Base-by-base conservation (phyloP, 805 yeast species). In the Yamadazyma scolyti region DNA sequence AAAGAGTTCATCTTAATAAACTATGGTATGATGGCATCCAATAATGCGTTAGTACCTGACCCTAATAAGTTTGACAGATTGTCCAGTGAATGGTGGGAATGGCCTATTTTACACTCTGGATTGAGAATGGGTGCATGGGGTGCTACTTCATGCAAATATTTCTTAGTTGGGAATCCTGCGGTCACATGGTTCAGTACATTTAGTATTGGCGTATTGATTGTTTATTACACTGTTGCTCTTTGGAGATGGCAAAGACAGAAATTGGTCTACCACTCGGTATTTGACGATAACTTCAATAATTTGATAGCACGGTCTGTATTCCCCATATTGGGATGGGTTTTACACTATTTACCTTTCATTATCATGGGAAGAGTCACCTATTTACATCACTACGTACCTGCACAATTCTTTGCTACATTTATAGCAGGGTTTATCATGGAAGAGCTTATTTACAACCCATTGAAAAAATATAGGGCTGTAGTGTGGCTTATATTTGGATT, bases 1-100 rank as follows among this genome's bases (percentile, higher is more conserved):
- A 79, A 81, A 37, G 93, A 84, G 57, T 84, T 84, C 42, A 55
- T 83, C 22, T 76, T 81, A 47, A 65, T 82, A 40, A 84, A 84
- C 51, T 76, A 81, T 50, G 93, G 90, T 2, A 84, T 84, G 95
- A 83, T 83, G 78, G 84, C 90, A 6, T 79, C 90, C 9, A 84
- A 84, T 53, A 84, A 82, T 47, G 94, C 90, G 0, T 66, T 84
- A 46, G 72, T 84, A 18, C 90, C 93, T 6, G 94, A 84, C 51
- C 61, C 67, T 2, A 93, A 84, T 47, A 83, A 82, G 47, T 74
- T 65, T 42, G 95, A 84, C 50, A 72, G 70, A 34, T 61, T 84
- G 37, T 79, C 88, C 1, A 80, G 90, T 10, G 56, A 68, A 34
- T 83, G 85, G 55, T 84, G 93, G 90, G 84, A 84, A 65, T 84